Base-by-base conservation (phyloP, 1,139 yeast species). In the Yamadazyma dushanensis region DNA sequence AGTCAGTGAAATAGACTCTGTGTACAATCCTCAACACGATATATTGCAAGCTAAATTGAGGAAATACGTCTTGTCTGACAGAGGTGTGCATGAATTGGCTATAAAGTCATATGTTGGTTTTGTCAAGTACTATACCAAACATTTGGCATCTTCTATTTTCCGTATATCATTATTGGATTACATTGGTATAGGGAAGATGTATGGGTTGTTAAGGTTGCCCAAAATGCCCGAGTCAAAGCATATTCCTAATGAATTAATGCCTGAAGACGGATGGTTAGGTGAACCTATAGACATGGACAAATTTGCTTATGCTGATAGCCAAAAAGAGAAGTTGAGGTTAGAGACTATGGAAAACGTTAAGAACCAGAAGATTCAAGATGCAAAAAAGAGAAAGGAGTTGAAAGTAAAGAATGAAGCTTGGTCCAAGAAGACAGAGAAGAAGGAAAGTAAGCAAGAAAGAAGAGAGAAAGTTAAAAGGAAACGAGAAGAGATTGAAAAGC, bases 71-170 rank as follows among this genome's bases (percentile, higher is more conserved):
- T 61, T 85, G 19, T 70, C 67, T 18, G 97, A 90, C 55, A 63
- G 97, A 38, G 79, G 81, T 0, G 71, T 87, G 35, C 94, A 88
- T 57, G 97, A 92, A 49, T 69, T 76, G 23, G 94, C 90, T 0
- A 68, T 92, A 1, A 73, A 78, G 44, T 73, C 96, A 3, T 92
- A 83, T 54, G 95, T 94, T 28, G 90, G 94, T 2, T 92, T 83
- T 54, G 73, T 87, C 3, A 72, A 85, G 39, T 86, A 86, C 53
- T 94, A 92, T 56, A 78, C 92, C 10, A 89, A 88, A 54, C 98
- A 94, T 60, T 63, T 86, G n/a, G 96, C 97, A 0, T 71, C 83
- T 8, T 89, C 97, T 0, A 92, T 94, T 24, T 94, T 94, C 64
- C 70, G 98, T 43, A 52, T 86, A 15, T 75, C 77, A 31, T 65